Base-by-base conservation (phyloP, 805 yeast genomes). In the Metschnikowia henanensis region DNA sequence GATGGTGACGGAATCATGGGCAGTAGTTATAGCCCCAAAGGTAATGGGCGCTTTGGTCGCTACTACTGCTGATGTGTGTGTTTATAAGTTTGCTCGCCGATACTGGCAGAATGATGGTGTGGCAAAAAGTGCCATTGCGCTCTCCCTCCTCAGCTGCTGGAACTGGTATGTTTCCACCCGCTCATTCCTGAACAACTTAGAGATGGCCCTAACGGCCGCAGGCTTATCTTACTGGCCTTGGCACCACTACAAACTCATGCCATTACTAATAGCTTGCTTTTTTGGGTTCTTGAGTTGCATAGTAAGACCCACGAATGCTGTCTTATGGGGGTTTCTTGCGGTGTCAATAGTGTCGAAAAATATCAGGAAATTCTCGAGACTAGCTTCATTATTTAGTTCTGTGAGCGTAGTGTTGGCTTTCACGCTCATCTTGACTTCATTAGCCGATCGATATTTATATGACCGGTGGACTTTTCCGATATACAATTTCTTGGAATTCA, bases 111-210 rank as follows among this genome's bases (percentile, higher is more conserved):
- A 62, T 41, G 62, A 57, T 35, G 29, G 25, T 10, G 29, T 73
- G 9, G 73, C 85, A 0, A 57, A 65, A 21, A 48, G 67, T 34
- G 70, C 81, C 0, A 60, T 85, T 19, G 30, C 66, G 0, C 53
- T 83, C 20, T 80, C 89, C 21, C 51, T 88, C 2, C 54, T 70
- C 1, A 84, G 87, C 35, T 81, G 86, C 3, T 92, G 89, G 74
- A 89, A 90, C 60, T 88, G 92, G 84, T 88, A 76, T 63, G 73
- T 83, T 32, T 71, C 80, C 30, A 83, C 96, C 1, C 74, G 99
- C 50, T 81, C 96, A 1, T 94, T 94, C 59, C 80, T 95, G 39
- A 94, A 92, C 57, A 79, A 86, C 16, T 69, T 90, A 39, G 99
- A 94, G 61, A 76, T 84, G 76, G 72, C 77, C 1, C 58, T 90